A percentile compares a stretch with the other conserved stretches of the same genome.
phyloP scores from a whole-genome alignment of 306 rosid genomes.

The Prosopis cineraria region DNA sequence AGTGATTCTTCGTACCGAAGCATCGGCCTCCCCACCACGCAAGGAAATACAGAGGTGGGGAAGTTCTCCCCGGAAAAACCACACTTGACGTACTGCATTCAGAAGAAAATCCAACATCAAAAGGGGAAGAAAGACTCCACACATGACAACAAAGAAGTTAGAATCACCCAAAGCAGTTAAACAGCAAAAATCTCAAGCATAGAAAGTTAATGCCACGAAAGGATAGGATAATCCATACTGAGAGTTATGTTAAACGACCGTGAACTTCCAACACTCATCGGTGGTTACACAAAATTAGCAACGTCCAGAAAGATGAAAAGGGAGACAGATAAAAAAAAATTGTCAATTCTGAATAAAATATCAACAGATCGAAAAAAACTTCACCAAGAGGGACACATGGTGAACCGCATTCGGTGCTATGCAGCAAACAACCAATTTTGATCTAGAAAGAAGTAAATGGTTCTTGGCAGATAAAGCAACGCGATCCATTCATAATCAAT shows the following conservation, averaged over 20 bases:
- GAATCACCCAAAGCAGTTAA: neutral
- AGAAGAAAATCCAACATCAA: conserved; percentile 4
- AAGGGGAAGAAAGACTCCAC: neutral
- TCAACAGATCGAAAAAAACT: neutral
- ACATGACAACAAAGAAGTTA: neutral
- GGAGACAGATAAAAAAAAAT: neutral
- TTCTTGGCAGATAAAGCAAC: conserved; percentile 13
- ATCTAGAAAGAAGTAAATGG: neutral
- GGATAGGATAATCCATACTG: neutral
- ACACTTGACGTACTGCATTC: conserved; percentile 89
- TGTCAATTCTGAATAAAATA: neutral
- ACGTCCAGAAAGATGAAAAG: neutral
- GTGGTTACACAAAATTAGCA: neutral
- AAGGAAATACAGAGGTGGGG: conserved; percentile 94
- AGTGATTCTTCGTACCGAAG: conserved; percentile 98
- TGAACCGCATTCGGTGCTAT: neutral
- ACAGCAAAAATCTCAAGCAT: neutral
- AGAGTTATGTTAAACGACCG: neutral
- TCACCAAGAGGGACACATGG: neutral
- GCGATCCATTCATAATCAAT: neutral
- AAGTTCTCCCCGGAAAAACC: conserved; percentile 98
- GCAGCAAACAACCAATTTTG: neutral
- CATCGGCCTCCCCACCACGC: conserved; percentile 97
- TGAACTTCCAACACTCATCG: conserved; percentile 19
- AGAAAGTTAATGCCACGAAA: neutral